These are phyloP conservation scores for Solanum peruvianum DNA, from an alignment of 257 asterid genomes.

Conservation along the genomic window DNA sequence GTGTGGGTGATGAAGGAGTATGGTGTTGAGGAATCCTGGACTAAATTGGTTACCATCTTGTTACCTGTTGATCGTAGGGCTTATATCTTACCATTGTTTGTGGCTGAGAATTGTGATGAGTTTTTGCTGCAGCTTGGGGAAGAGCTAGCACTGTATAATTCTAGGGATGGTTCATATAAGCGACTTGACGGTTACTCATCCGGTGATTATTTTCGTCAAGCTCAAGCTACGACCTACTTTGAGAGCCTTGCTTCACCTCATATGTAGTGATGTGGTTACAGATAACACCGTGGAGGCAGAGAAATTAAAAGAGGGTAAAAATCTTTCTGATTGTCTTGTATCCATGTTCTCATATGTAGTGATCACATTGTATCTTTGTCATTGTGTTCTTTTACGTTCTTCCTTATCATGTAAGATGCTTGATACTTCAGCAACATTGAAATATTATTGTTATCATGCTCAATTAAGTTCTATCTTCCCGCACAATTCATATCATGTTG, in stretches of 20 bases:
- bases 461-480: neutral
- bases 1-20: conserved; percentile 30
- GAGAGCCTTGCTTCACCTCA: conserved; percentile 20
- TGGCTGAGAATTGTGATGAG: conserved; percentile 10
- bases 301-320: neutral
- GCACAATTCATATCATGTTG: neutral
- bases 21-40: conserved; percentile 25
- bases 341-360: neutral
- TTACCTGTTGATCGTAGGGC: neutral
- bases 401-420: neutral
- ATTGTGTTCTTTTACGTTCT: neutral
- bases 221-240: neutral
- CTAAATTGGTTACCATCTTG: conserved; percentile 2
- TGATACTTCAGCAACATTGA: neutral
- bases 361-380: neutral
- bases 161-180: neutral
- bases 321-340: neutral
- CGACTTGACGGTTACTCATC: neutral
- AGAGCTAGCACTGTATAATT: neutral
- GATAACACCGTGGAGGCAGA: neutral
- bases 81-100: neutral
- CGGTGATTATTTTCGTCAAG: neutral
- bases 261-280: neutral
- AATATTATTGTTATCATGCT: neutral
- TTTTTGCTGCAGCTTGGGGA: neutral